phyloP scores from a whole-genome alignment of 2,329 filamentous ascomycete genomes.

The Dactylella cylindrospora region DNA sequence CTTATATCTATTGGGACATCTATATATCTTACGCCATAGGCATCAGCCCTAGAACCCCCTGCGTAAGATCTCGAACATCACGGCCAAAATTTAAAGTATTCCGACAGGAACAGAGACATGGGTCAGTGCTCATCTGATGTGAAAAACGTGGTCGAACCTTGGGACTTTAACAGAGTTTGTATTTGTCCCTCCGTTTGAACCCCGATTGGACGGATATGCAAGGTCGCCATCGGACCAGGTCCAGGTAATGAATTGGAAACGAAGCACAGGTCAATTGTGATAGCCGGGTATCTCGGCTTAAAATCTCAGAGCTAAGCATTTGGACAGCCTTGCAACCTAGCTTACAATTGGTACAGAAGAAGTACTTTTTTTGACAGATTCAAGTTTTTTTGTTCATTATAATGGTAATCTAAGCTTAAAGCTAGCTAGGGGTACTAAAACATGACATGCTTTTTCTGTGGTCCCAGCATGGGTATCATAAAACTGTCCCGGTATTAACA shows the following conservation, averaged over 20 bases:
- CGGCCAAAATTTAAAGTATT: not conserved
- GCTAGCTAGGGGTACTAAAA: not conserved
- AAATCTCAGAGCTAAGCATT: not conserved
- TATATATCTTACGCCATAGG: no score
- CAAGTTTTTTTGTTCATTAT: no score
- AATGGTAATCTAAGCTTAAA: no score
- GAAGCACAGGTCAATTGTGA: not conserved
- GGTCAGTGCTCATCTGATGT: slow-evolving; percentile 27
- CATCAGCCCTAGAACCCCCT: no score
- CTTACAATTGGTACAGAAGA: not conserved
- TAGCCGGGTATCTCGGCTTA: not conserved
- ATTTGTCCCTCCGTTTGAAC: not conserved
- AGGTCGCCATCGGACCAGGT: not conserved
- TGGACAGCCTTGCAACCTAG: not conserved
- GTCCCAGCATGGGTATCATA: slow-evolving; percentile 43
- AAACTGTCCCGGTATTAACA: slow-evolving; percentile 4
- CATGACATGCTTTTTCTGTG: slow-evolving; percentile 35
- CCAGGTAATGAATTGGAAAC: not conserved
- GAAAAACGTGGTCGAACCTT: slow-evolving; percentile 21
- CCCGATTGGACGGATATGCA: no score
- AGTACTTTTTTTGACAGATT: not conserved
- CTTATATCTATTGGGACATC: slow-evolving; percentile 6
- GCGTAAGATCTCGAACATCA: slow-evolving; percentile 5
- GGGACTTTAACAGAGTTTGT: slow-evolving; percentile 1
- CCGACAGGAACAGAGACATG: slow-evolving; percentile 16